Evolutionary conservation across 108 stramenopile species (phyloP), one percentile per base, ranked within the genome.

Genomic region (Cyclotella cryptica): DNA sequence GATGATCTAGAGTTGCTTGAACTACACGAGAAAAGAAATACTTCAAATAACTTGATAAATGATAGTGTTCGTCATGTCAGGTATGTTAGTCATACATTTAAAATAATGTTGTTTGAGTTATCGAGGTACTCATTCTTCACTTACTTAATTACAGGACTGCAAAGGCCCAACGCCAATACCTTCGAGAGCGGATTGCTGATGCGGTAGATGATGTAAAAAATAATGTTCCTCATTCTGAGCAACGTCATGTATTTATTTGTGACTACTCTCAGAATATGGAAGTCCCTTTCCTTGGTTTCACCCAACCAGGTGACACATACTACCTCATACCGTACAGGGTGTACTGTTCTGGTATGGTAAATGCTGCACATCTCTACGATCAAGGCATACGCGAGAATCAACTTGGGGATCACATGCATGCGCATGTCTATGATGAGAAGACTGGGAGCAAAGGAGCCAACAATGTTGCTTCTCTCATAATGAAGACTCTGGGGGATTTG

Each of bases 241-340:
- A 35, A 35, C 35, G 35, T 35, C 6, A 35, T 35, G 35, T 35
- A 35, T n/a, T n/a, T n/a, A n/a, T n/a, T n/a, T n/a, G 35, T 51
- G 49, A 51, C 49, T 51, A 19, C 49, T 17, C n/a, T 51, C 49
- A 51, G 19, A 51, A 51, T 19, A 51, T 51, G 49, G 49, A 51
- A 51, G n/a, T 51, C 19, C 49, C 49, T 51, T 51, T 51, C 49
- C 19, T 51, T 19, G 49, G 49, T 19, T 19, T 19, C n/a, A 19
- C 17, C 17, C 49, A 51, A 19, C 49, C 49, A 17, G 49, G 49
- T 19, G 49, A 51, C 49, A 51, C 49, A 51, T 51, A 51, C 49
- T 51, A 51, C 49, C 19, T 19, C 49, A 51, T 8, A 19, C 49
- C 49, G 3, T 51, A 19, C 17, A 51, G n/a, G 1, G 19, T 51